A percentile compares a stretch with the other conserved stretches of the same genome.
Conservation (phyloP, 1,284 basidiomycete species). For the Trichosporon coremiiforme region DNA sequence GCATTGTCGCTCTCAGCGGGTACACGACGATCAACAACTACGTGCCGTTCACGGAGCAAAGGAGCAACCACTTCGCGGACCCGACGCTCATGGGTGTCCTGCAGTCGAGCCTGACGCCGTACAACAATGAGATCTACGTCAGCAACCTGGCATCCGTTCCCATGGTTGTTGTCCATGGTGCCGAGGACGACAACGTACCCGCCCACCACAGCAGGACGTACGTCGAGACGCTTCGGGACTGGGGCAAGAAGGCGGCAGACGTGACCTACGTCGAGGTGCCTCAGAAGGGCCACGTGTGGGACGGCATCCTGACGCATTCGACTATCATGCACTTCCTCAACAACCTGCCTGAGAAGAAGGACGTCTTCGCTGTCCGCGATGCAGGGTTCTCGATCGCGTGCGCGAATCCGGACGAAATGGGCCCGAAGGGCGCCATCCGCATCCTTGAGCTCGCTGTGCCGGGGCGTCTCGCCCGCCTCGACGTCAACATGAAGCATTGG, state of each 20-base stretch:
- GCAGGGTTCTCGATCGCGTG: constrained; percentile 52
- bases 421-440: constrained; percentile 52
- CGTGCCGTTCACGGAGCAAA: constrained; percentile 63
- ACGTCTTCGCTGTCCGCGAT: constrained; percentile 35
- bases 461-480: constrained; percentile 49
- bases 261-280: constrained; percentile 50
- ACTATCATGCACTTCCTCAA: constrained; percentile 45
- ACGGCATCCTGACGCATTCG: constrained; percentile 47
- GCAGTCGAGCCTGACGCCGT: constrained; percentile 70
- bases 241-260: constrained; percentile 26
- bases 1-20: constrained; percentile 71
- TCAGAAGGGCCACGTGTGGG: constrained; percentile 54
- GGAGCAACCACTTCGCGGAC: constrained; percentile 70
- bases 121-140: constrained; percentile 82
- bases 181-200: constrained; percentile 56
- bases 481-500: constrained; percentile 50
- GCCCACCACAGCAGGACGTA: constrained; percentile 49
- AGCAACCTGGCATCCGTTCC: constrained; percentile 69
- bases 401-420: constrained; percentile 55
- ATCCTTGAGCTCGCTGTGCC: constrained; percentile 54
- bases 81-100: constrained; percentile 71
- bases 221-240: constrained; percentile 37
- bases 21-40: constrained; percentile 85
- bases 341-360: constrained; percentile 29
- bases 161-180: constrained; percentile 77